These are phyloP conservation scores for Alternaria angustiovoidea DNA, from an alignment of 2,329 filamentous ascomycete genomes.

Conservation along the genomic window DNA sequence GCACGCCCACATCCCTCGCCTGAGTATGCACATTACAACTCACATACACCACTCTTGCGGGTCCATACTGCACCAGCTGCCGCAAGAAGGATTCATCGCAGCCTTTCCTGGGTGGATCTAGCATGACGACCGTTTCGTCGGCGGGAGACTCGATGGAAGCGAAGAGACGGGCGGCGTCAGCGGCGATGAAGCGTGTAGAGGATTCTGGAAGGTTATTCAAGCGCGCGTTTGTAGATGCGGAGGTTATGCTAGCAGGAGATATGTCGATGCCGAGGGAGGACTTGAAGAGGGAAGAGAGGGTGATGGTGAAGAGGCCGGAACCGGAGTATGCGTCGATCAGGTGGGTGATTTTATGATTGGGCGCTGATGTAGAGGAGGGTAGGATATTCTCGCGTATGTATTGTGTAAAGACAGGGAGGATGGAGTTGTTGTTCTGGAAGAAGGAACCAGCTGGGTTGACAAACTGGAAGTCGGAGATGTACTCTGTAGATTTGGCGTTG, in stretches of 20 bases:
- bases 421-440: conserved; percentile 99
- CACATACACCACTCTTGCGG: conserved; percentile 86
- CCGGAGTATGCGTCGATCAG: conserved; percentile 98
- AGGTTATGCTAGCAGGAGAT: conserved; percentile 77
- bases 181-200: conserved; percentile 85
- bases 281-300: conserved; percentile 80
- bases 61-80: conserved; percentile 81
- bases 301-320: conserved; percentile 96
- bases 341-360: conserved; percentile 68
- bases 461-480: conserved; percentile 84
- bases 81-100: conserved; percentile 85
- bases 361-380: conserved; percentile 47
- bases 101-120: conserved; percentile 96
- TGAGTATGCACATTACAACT: conserved; percentile 99
- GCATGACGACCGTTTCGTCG: conserved; percentile 88
- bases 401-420: conserved; percentile 83
- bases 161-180: conserved; percentile 87
- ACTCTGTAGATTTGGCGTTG: conserved; percentile 85
- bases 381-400: conserved; percentile 86
- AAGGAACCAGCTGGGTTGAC: conserved; percentile 92
- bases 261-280: conserved; percentile 92
- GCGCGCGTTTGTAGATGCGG: conserved; percentile 77
- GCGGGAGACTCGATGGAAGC: conserved; percentile 75
- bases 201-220: conserved; percentile 74
- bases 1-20: conserved; percentile 86